These are phyloP conservation scores for Epichloe amarillans DNA, from an alignment of 2,329 filamentous ascomycete genomes.

Conservation along the genomic window DNA sequence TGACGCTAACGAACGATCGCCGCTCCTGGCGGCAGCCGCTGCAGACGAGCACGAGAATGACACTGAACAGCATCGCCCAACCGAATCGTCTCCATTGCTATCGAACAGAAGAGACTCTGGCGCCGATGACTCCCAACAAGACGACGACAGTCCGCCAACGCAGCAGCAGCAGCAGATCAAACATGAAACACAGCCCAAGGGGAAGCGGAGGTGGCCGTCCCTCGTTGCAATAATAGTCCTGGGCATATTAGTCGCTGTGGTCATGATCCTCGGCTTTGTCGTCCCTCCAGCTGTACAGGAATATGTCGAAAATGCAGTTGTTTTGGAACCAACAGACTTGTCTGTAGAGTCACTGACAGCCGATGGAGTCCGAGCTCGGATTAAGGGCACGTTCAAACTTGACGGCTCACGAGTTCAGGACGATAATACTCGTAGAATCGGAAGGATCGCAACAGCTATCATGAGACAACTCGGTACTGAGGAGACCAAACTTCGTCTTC, in stretches of 20 bases:
- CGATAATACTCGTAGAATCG: constrained; percentile 58
- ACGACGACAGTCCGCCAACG: constrained; percentile 9
- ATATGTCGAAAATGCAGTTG: constrained; percentile 72
- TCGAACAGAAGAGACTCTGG: constrained; percentile 12
- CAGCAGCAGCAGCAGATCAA: constrained; percentile 15
- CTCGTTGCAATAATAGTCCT: constrained; percentile 59
- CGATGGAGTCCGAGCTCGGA: constrained; percentile 61
- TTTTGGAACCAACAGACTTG: constrained; percentile 71
- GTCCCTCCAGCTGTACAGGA: constrained; percentile 67
- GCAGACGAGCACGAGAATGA: constrained; percentile 15
- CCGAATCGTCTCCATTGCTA: constrained; percentile 42
- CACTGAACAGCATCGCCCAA: constrained; percentile 7
- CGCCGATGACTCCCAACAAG: constrained; percentile 19
- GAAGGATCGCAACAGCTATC: constrained; percentile 67
- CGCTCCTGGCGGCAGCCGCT: constrained; percentile 26
- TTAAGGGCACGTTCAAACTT: constrained; percentile 71
- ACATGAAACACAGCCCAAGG: constrained; percentile 14
- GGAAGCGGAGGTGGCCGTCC: constrained; percentile 53
- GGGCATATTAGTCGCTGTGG: constrained; percentile 46
- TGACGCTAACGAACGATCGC: constrained; percentile 26
- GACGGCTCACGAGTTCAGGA: constrained; percentile 66
- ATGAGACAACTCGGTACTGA: constrained; percentile 63
- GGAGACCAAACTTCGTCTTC: constrained; percentile 59
- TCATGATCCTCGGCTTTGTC: constrained; percentile 70
- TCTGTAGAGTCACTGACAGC: constrained; percentile 76